Base-by-base conservation (phyloP, 1,284 basidiomycete species). In the Trametes polyzona region DNA sequence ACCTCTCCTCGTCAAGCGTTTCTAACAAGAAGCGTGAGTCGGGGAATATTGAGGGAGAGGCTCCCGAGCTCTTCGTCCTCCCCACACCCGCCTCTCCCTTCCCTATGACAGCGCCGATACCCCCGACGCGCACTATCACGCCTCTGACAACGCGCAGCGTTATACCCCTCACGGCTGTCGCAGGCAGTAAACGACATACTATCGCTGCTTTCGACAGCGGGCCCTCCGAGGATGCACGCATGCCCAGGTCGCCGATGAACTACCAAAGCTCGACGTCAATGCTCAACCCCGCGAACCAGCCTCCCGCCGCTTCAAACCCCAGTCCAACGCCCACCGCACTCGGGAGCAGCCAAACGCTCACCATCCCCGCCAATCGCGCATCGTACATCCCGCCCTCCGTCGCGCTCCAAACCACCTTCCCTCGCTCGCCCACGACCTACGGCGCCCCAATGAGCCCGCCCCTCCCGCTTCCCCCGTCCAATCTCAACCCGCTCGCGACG, bases 11-110 rank as follows among this genome's bases (percentile, higher is more conserved):
- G 46, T 56, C 58, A n/a, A 63, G 41, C 41, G 39, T 47, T 33
- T 19, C 58, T 2, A 56, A 57, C 17, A 54, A 53, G 37, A 55
- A 47, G 44, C 58, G 39, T 8, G 33, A 53, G 17, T 42, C 56
- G 4, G 52, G 42, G 8, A 54, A 39, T 23, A 47, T 52, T 8
- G 56, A 53, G 12, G 55, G 49, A 5, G 63, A 68, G 11, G 49
- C 54, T 36, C 66, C 60, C 10, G 74, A 74, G 41, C 77, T 75
- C 7, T 84, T 76, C 49, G 83, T 78, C 2, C 76, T 91, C 16
- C 90, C 89, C 0, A 85, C 88, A 51, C 89, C 88, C 6, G 78
- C 88, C 1, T 89, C 89, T 0, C 89, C 89, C 0, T 92, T 91
- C 70, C 88, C 89, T 0, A n/a, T n/a, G n/a, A 61, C 67, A 3